phyloP scores from a whole-genome alignment of 2,329 filamentous ascomycete genomes.

The Neonectria punicea region DNA sequence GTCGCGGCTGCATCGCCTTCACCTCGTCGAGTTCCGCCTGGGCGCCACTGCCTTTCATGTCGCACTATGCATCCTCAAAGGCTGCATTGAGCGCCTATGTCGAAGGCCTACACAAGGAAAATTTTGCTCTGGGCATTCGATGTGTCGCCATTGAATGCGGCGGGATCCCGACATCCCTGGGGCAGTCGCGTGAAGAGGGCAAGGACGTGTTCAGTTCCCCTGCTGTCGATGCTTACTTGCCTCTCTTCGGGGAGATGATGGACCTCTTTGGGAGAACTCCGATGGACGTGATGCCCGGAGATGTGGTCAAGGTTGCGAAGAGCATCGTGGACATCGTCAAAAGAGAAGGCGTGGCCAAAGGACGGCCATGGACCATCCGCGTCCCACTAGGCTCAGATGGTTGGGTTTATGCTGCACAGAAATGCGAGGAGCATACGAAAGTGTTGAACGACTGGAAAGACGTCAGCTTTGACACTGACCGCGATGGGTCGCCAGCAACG shows the following conservation, averaged over 20 bases:
- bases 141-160: conserved; percentile 49
- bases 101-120: conserved; percentile 46
- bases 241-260: conserved; percentile 12
- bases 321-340: conserved; percentile 33
- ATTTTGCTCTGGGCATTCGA: conserved; percentile 40
- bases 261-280: background rate
- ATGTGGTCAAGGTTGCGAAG: conserved; percentile 9
- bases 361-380: conserved; percentile 13
- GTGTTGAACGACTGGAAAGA: conserved; percentile 7
- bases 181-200: conserved; percentile 37
- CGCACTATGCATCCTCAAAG: conserved; percentile 47
- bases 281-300: conserved; percentile 2
- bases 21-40: conserved; percentile 44
- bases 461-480: conserved; percentile 3
- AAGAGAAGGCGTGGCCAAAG: conserved; percentile 38
- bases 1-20: conserved; percentile 42
- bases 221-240: conserved; percentile 1
- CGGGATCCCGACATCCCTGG: conserved; percentile 44
- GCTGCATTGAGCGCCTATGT: conserved; percentile 43
- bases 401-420: conserved; percentile 11
- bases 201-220: background rate
- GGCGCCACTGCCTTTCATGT: conserved; percentile 45
- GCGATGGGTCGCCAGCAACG: background rate
- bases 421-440: conserved; percentile 5
- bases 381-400: conserved; percentile 17